A percentile compares a stretch with the other conserved stretches of the same genome.
Evolutionary conservation across 176 grass and related monocot genomes (phyloP).

Genomic region (Stipa capillata): DNA sequence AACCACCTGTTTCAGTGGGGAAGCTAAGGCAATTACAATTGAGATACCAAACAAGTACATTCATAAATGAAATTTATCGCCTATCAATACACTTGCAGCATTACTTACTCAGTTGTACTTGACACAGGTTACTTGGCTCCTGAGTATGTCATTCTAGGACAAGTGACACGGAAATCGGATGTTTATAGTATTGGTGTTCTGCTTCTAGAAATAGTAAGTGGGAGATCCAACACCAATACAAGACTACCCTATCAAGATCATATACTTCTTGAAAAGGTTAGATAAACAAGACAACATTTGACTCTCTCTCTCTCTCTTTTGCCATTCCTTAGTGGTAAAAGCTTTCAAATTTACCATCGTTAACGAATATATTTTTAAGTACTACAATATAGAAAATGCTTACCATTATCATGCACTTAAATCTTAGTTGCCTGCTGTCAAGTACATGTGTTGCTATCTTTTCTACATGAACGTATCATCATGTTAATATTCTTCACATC

Average conservation of each 20-base stretch:
- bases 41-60: not conserved
- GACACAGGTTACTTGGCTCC: constrained; percentile 75
- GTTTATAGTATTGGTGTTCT: constrained; percentile 82
- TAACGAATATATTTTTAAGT: not conserved
- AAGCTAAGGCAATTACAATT: not conserved
- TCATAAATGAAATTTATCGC: not conserved
- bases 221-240: constrained; percentile 64
- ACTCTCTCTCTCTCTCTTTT: not conserved
- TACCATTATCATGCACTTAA: not conserved
- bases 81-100: constrained; percentile 1
- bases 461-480: not conserved
- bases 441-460: not conserved
- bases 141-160: constrained; percentile 81
- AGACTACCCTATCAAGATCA: constrained; percentile 61
- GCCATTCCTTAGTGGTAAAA: not conserved
- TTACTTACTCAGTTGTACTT: constrained; percentile 30
- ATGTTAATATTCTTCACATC: not conserved
- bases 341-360: not conserved
- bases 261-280: constrained; percentile 64
- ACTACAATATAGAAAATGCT: not conserved
- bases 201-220: constrained; percentile 69
- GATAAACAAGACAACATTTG: not conserved
- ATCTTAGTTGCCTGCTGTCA: not conserved
- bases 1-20: not conserved
- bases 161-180: constrained; percentile 80